These are phyloP conservation scores for Eutrema japonicum DNA, from an alignment of 345 rosid species.

Conservation along the genomic window DNA sequence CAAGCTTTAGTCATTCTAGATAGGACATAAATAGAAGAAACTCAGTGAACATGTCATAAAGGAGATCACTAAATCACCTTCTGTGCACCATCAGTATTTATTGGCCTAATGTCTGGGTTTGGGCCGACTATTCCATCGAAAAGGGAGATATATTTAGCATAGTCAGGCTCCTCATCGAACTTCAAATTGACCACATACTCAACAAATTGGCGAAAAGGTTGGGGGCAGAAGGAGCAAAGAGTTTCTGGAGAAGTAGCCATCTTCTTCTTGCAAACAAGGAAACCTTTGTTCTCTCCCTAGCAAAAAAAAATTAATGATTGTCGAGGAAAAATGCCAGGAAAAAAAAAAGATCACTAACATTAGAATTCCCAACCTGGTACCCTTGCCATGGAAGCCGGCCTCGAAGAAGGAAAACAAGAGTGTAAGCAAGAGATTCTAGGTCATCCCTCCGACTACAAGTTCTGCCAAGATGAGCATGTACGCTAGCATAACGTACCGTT, in stretches of 20 bases:
- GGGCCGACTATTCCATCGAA: slow-evolving; percentile 93
- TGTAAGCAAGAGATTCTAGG: slow-evolving; percentile 96
- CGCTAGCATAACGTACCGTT: slow-evolving; percentile 97
- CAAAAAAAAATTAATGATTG: slow-evolving; percentile 38
- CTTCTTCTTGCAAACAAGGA: slow-evolving; percentile 96
- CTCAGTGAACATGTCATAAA: slow-evolving; percentile 7
- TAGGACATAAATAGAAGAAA: not conserved
- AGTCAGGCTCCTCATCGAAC: slow-evolving; percentile 96
- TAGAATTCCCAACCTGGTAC: slow-evolving; percentile 64
- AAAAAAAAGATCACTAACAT: not conserved
- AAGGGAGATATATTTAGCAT: slow-evolving; percentile 89
- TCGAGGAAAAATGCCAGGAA: not conserved
- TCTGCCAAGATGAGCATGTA: slow-evolving; percentile 97
- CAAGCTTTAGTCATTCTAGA: slow-evolving; percentile 23
- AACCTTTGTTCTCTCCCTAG: slow-evolving; percentile 96
- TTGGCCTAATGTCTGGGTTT: slow-evolving; percentile 92
- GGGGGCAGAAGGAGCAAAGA: slow-evolving; percentile 86
- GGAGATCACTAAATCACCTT: slow-evolving; percentile 58
- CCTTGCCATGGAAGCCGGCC: slow-evolving; percentile 99
- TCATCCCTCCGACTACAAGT: slow-evolving; percentile 97
- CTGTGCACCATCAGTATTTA: slow-evolving; percentile 96
- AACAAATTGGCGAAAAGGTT: slow-evolving; percentile 85
- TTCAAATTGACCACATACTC: slow-evolving; percentile 91
- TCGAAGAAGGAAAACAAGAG: slow-evolving; percentile 96
- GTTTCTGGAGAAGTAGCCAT: slow-evolving; percentile 97